Conservation (phyloP, 345 rosid species). For the Hibiscus syriacus region DNA sequence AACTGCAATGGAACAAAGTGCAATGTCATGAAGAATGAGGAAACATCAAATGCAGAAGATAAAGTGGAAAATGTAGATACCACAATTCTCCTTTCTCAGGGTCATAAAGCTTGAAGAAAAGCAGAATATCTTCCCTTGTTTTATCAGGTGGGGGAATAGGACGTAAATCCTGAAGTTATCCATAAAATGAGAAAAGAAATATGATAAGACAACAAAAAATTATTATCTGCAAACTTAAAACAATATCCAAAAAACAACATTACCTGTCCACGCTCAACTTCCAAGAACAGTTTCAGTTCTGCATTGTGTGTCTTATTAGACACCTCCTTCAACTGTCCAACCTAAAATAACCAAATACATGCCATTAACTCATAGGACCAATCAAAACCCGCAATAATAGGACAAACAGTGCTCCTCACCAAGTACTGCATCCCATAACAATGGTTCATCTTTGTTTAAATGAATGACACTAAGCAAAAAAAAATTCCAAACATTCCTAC, state of each 20-base stretch:
- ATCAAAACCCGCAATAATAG: background rate
- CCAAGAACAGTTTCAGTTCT: constrained; percentile 84
- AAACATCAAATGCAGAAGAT: background rate
- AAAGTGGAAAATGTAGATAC: constrained; percentile 27
- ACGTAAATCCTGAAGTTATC: constrained; percentile 50
- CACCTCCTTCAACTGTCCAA: constrained; percentile 83
- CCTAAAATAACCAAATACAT: constrained; percentile 36
- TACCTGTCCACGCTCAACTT: constrained; percentile 80
- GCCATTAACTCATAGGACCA: background rate
- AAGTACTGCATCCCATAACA: background rate
- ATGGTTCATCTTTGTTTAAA: background rate
- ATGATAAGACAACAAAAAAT: background rate
- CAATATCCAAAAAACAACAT: constrained; percentile 13
- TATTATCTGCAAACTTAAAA: background rate
- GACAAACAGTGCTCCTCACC: background rate
- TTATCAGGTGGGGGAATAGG: constrained; percentile 65
- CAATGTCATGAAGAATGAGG: constrained; percentile 15
- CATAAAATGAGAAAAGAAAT: background rate
- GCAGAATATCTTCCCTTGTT: constrained; percentile 67
- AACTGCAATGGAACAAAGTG: constrained; percentile 33
- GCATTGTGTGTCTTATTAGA: constrained; percentile 71
- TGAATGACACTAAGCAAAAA: background rate
- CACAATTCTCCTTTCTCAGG: constrained; percentile 73
- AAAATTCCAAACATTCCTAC: background rate
- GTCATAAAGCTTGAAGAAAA: constrained; percentile 88